Base-by-base conservation (phyloP, 169 alveolate species). In the Plasmodium knowlesi region DNA sequence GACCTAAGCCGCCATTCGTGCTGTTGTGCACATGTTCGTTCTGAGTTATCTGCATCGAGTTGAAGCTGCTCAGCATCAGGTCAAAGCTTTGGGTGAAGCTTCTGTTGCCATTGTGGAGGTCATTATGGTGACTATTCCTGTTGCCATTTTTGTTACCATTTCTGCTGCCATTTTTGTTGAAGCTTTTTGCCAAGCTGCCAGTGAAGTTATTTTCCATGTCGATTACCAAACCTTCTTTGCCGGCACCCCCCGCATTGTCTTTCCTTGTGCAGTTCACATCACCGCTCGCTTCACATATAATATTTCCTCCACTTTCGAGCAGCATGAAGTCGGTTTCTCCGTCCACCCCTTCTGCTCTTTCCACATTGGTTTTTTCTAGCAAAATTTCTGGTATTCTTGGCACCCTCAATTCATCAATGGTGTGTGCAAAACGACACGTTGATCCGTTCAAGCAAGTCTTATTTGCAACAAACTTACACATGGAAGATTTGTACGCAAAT, bases 351-450 rank as follows among this genome's bases (percentile, higher is more conserved):
- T 50, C 61, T 16, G 1, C 19, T 50, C 61, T 16, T 3, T 57
- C 88, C n/a, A 67, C 53, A 43, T 80, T 89, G 50, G 39, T 57
- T 41, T 89, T 89, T 61, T 89, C 94, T 79, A 89, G 82, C 73
- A 89, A 67, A 39, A 89, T 89, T 73, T 89, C 94, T 25, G 94
- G 94, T 25, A 89, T 89, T 37, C 94, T 89, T 61, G 94, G 94
- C 43, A 89, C 84, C 54, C 97, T 85, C 37, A 96, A 70, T 86
- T 96, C 97, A 37, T 96, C 94, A 12, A 43, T 81, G 10, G 95
- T 95, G 81, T 96, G 97, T 16, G 97, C 97, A 84, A 92, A 96
- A 19, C 97, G 96, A 88, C 97, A 96, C 90, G 95, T 81, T 39
- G 90, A 50, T 4, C 97, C 97, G 53, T 96, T 96, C 71, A 86